Percentiles rank a stretch among this genome's conserved stretches.
These are phyloP conservation scores for Leccinum subgranulosum DNA, from an alignment of 768 basidiomycete species.

Conservation along the genomic window DNA sequence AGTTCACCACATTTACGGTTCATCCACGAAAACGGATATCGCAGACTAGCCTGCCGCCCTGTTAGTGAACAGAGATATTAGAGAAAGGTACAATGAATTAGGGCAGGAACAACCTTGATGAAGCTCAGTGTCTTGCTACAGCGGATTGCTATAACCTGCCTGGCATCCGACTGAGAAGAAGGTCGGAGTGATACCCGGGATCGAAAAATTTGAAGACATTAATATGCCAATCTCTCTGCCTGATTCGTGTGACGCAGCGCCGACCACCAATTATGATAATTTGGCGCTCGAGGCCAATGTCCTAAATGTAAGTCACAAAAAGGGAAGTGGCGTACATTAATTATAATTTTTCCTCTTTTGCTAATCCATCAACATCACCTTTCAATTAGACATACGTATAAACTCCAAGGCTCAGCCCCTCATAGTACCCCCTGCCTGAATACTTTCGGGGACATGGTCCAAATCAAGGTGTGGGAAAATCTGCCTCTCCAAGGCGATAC, in stretches of 20 bases:
- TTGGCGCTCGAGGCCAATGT: neutral
- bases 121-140: neutral
- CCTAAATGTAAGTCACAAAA: neutral
- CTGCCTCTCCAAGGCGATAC: conserved; percentile 21
- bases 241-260: too few species aligned
- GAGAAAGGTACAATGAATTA: neutral
- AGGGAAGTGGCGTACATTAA: conserved; percentile 1
- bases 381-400: conserved; percentile 11
- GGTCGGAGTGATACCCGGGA: neutral
- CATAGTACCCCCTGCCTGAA: neutral
- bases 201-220: neutral
- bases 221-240: too few species aligned
- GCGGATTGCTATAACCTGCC: neutral
- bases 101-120: neutral
- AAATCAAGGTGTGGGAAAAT: conserved; percentile 36
- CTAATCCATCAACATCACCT: conserved; percentile 6
- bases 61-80: neutral
- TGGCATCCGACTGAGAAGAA: neutral
- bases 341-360: neutral
- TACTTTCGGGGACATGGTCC: conserved; percentile 34
- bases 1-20: neutral
- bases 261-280: neutral
- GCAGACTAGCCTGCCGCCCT: neutral
- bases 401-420: conserved; percentile 34
- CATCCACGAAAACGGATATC: neutral